Percentiles rank a stretch among this genome's conserved stretches.
Evolutionary conservation across 441 rosid genomes (phyloP).

Genomic region (Geranium incanum): DNA sequence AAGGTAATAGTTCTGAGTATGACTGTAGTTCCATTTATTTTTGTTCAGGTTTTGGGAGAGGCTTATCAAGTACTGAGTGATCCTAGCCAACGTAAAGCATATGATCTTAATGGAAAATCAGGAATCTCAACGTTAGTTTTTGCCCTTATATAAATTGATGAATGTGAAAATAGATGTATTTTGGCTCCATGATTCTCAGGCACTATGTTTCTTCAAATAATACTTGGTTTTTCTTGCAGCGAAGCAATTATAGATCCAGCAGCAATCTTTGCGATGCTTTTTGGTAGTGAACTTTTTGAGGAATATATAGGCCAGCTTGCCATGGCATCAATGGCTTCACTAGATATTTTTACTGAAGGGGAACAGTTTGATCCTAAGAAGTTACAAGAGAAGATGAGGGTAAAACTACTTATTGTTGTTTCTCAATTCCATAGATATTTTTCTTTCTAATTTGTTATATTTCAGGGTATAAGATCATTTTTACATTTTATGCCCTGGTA

Average conservation of each 20-base stretch:
- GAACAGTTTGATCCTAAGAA: conserved; percentile 77
- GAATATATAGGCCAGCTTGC: conserved; percentile 93
- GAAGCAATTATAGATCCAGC: conserved; percentile 93
- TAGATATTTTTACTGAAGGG: conserved; percentile 80
- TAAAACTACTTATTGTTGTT: conserved; percentile 17
- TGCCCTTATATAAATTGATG: conserved; percentile 25
- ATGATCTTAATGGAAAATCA: conserved; percentile 80
- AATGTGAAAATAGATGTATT: conserved; percentile 19
- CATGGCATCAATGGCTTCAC: conserved; percentile 97
- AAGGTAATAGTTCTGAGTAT: neutral
- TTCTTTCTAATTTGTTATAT: neutral
- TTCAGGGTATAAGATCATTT: neutral
- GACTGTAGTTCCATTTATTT: conserved; percentile 14
- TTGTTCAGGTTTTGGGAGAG: conserved; percentile 74
- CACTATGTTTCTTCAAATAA: conserved; percentile 8
- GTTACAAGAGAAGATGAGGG: conserved; percentile 89
- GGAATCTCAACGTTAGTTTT: conserved; percentile 88
- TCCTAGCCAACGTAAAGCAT: conserved; percentile 84
- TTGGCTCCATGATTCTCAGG: neutral
- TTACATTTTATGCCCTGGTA: no score
- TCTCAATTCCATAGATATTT: neutral
- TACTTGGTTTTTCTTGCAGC: conserved; percentile 37
- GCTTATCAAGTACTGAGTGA: conserved; percentile 96
- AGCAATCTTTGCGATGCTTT: conserved; percentile 92
- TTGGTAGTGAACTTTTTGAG: conserved; percentile 96